Evolutionary conservation across 257 asterid species (phyloP), one percentile per base, ranked within the genome.

Genomic region (Penstemon newberryi): DNA sequence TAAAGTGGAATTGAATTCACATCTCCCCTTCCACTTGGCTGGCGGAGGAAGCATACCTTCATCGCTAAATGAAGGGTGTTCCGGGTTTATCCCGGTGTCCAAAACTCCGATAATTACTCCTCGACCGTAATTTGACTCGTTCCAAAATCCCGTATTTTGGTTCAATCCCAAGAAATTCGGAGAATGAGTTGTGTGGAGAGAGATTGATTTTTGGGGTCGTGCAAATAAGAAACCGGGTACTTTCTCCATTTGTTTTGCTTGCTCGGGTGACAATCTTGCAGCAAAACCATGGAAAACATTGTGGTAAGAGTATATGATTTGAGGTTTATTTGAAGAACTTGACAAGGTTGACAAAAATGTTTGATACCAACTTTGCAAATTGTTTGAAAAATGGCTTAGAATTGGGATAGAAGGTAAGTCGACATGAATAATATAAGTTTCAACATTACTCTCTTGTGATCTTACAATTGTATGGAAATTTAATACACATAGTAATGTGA

Each of bases 21-120:
- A 87, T 44, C 4, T 18, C 9, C 95, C 95, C 63, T 71, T 82
- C 95, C 91, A 87, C 69, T 63, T 81, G n/a, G 84, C 75, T 0
- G 92, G 92, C 6, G 89, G 84, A 0, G 85, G 79, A 0, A 85
- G 83, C 87, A 85, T 65, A 10, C 89, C 89, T 4, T 70, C 77
- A 42, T 86, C 92, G 47, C 33, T 8, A 64, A 87, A 87, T 0
- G 91, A 83, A 2, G 86, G 91, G 62, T 85, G 91, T 5, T 60
- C 71, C 2, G 89, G 91, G 44, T 13, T 57, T 12, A 87, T 66
- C 10, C 95, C 95, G 36, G 65, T 71, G 57, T 87, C 95, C 43
- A 85, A 7, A 3, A 86, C 70, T 19, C 86, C 93, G 47, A 86
- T 86, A 49, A 82, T 80, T 54, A 82, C 73, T 1, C 89, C 89